Base-by-base conservation (phyloP, 495 filamentous ascomycete genomes). In the Physcia stellaris region DNA sequence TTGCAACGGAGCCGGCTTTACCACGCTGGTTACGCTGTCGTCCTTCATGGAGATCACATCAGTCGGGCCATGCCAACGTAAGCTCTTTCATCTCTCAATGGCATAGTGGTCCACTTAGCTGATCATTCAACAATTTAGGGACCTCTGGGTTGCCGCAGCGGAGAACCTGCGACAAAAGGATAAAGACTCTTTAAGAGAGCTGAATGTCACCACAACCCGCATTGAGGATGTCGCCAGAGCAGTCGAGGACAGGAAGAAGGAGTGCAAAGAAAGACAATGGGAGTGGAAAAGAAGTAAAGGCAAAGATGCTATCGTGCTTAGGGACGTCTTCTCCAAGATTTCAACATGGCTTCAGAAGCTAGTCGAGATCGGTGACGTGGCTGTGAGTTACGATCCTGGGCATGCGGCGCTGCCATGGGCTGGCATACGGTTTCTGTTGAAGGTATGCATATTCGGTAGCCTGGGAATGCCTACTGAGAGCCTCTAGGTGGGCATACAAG, bases 391-490 rank as follows among this genome's bases (percentile, higher is more conserved):
- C 36, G 50, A 52, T 24, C 50, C 43, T 12, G 32, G 16, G 11
- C 50, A 51, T 35, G 43, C 50, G 9, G 43, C 48, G 4, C 24
- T 52, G 18, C 50, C 48, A 17, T 52, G 50, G 50, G 50, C 50
- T 6, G 48, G 24, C 7, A 36, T 52, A 3, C 38, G 50, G 12
- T 47, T 51, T 24, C 4, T 51, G 3, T 24, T 37, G 19, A 17
- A 37, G 34, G 34, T 37, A 37, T 4, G 19, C 15, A 7, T 7
- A 37, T 21, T 20, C 6, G 7, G 6, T 20, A 37, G 4, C 34
- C 20, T 37, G 20, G 15, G 19, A 6, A 6, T 7, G 7, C 20
- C 4, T 20, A 4, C 20, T 22, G 20, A 4, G 9, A 37, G 33
- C 13, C 24, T 11, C 2, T 38, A 43, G 41, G 26, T 43, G 10